These are phyloP conservation scores for Trifolium subterraneum DNA, from an alignment of 306 rosid species.

Conservation along the genomic window DNA sequence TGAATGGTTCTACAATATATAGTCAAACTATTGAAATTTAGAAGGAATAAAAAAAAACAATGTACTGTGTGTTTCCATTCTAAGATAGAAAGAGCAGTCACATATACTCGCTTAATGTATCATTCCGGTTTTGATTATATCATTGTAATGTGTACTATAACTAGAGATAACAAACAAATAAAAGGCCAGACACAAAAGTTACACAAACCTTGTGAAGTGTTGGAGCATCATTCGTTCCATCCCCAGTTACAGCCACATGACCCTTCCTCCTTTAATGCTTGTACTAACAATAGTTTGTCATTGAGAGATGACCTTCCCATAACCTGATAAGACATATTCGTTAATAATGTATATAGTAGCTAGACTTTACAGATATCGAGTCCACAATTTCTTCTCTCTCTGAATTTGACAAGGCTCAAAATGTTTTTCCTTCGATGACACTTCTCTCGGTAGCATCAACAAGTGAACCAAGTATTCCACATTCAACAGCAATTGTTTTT, in stretches of 20 bases:
- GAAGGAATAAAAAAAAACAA: no score
- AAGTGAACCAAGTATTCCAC: conserved; percentile 76
- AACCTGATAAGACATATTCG: conserved; percentile 58
- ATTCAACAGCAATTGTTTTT: conserved; percentile 88
- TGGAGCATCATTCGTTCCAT: conserved; percentile 97
- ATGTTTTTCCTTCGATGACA: conserved; percentile 83
- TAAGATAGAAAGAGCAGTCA: no score
- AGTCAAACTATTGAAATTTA: no score
- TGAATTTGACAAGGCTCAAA: conserved; percentile 68
- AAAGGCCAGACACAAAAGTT: no score
- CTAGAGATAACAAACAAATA: no score
- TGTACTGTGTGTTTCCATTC: no score
- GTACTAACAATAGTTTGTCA: conserved; percentile 91
- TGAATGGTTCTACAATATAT: no score
- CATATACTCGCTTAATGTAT: no score
- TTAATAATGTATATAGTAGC: not conserved
- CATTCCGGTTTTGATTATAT: no score
- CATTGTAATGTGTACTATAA: no score
- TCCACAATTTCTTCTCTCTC: conserved; percentile 68
- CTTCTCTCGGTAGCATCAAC: conserved; percentile 67
- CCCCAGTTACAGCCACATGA: conserved; percentile 95
- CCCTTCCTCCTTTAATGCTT: conserved; percentile 82
- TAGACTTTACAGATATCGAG: conserved; percentile 61
- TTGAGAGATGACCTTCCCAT: conserved; percentile 96
- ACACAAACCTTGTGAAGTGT: no score